A percentile compares a stretch with the other conserved stretches of the same genome.
Conservation (phyloP, 1,139 yeast species). For the Hemisphaericaspora lyxosophila region DNA sequence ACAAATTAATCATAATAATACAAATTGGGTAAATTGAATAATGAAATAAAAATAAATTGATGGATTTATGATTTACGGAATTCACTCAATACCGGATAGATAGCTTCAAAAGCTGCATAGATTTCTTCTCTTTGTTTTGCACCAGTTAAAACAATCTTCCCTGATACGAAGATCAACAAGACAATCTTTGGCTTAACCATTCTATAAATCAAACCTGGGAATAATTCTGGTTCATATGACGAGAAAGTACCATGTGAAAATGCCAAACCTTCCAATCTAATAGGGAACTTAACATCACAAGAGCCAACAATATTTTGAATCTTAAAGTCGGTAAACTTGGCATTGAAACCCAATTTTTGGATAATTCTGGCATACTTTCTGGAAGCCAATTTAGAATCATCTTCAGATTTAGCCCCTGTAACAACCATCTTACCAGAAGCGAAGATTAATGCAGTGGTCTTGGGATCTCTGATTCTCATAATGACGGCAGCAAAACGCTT, state of each 20-base stretch:
- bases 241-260: constrained; percentile 99
- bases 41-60: neutral
- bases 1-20: constrained; percentile 7
- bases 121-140: constrained; percentile 99
- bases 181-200: constrained; percentile 99
- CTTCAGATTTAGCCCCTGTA: constrained; percentile 98
- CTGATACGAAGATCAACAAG: constrained; percentile 90
- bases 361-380: constrained; percentile 97
- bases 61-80: constrained; percentile 70
- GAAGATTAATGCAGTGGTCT: constrained; percentile 94
- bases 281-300: constrained; percentile 96
- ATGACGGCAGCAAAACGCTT: constrained; percentile 98
- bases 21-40: constrained; percentile 5
- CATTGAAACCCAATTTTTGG: constrained; percentile 96
- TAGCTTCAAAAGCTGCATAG: constrained; percentile 96
- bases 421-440: constrained; percentile 99
- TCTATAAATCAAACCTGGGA: constrained; percentile 98
- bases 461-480: constrained; percentile 99
- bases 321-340: constrained; percentile 92
- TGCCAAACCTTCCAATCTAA: constrained; percentile 95
- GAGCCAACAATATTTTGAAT: constrained; percentile 99
- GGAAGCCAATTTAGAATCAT: constrained; percentile 94
- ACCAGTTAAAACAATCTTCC: constrained; percentile 97
- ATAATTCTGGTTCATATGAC: constrained; percentile 95
- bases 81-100: constrained; percentile 97